Evolutionary conservation across 768 basidiomycete genomes (phyloP).

Genomic region (Trametes meyenii): DNA sequence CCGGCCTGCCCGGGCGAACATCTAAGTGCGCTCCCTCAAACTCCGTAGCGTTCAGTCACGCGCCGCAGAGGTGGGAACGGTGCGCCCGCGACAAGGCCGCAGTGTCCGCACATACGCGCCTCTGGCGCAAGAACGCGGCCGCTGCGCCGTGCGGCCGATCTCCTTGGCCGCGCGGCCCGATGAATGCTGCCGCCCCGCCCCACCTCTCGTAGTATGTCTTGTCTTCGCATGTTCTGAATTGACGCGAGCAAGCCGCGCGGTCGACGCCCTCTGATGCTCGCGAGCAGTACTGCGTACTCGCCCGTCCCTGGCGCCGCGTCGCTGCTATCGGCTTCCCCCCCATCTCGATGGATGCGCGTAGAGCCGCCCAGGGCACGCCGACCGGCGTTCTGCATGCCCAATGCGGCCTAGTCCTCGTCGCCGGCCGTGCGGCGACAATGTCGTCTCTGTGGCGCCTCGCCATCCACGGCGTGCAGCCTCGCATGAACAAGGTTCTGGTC

Average conservation of each 20-base stretch:
- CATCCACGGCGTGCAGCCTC: neutral
- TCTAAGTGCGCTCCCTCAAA: slow-evolving; percentile 11
- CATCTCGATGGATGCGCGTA: slow-evolving; percentile 6
- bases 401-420: neutral
- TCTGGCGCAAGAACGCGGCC: neutral
- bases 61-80: slow-evolving; percentile 1
- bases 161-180: slow-evolving; percentile 1
- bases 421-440: slow-evolving; percentile 2
- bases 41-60: neutral
- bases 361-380: slow-evolving; percentile 16
- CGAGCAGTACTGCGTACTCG: too few species aligned
- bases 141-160: neutral
- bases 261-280: slow-evolving; percentile 14
- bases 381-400: slow-evolving; percentile 7
- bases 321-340: slow-evolving; percentile 10
- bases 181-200: neutral
- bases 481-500: neutral
- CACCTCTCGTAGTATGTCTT: neutral
- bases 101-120: neutral
- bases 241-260: neutral
- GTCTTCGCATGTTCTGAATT: slow-evolving; percentile 4
- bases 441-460: slow-evolving; percentile 8
- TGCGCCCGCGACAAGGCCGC: slow-evolving; percentile 1
- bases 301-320: slow-evolving; percentile 7
- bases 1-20: slow-evolving; percentile 3